A percentile compares a stretch with the other conserved stretches of the same genome.
Evolutionary conservation across 768 basidiomycete genomes (phyloP).

Genomic region (Rhodosporidiobolus sp.): DNA sequence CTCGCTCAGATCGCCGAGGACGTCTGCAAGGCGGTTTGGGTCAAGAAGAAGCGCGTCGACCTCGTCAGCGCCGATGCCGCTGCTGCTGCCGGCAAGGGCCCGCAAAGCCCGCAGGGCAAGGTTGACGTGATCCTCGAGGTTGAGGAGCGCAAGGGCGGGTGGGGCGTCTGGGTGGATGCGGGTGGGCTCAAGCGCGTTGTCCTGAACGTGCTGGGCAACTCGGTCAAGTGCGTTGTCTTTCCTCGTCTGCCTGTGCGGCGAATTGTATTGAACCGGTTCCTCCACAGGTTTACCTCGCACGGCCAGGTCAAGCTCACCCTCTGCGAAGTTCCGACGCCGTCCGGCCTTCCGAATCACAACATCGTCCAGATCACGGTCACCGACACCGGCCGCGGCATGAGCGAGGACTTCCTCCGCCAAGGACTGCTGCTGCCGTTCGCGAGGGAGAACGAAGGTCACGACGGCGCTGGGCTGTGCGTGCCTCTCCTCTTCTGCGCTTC

Average conservation of each 20-base stretch:
- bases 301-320: constrained; percentile 28
- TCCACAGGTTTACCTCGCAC: constrained; percentile 20
- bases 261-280: constrained; percentile 4
- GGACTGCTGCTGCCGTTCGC: background rate
- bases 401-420: constrained; percentile 12
- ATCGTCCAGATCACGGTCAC: constrained; percentile 7
- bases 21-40: constrained; percentile 21
- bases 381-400: constrained; percentile 30
- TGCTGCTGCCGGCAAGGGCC: no score
- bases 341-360: background rate
- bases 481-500: background rate
- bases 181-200: constrained; percentile 15
- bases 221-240: constrained; percentile 1
- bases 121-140: constrained; percentile 32
- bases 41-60: constrained; percentile 22
- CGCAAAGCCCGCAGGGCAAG: background rate
- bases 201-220: no score
- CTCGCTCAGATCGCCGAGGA: constrained; percentile 15
- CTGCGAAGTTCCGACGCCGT: constrained; percentile 1
- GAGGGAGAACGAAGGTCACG: no score
- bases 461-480: constrained; percentile 20
- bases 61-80: constrained; percentile 14
- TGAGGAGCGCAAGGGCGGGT: constrained; percentile 9
- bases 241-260: background rate
- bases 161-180: constrained; percentile 16